Evolutionary conservation across 176 grass and related monocot species (phyloP).

Genomic region (Oryza nivara): DNA sequence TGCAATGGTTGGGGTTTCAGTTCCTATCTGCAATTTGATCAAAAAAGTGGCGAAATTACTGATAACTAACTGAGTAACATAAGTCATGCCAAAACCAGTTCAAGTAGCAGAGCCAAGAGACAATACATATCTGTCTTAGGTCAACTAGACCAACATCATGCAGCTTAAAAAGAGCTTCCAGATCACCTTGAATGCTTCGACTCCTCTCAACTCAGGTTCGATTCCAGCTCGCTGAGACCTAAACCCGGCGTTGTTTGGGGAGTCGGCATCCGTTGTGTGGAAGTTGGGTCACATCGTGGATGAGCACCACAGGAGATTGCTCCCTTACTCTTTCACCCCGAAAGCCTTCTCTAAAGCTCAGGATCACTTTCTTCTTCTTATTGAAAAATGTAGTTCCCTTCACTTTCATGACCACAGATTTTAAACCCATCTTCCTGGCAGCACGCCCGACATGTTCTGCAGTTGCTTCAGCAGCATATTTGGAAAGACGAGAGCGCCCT

Average conservation of each 20-base stretch:
- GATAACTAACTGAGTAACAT: background rate
- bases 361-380: slow-evolving; percentile 45
- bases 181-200: background rate
- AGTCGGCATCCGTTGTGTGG: slow-evolving; percentile 42
- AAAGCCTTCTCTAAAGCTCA: slow-evolving; percentile 49
- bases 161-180: background rate
- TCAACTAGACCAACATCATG: background rate
- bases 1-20: background rate
- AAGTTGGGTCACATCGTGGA: slow-evolving; percentile 48
- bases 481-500: slow-evolving; percentile 33
- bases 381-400: background rate
- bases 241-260: background rate
- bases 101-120: background rate
- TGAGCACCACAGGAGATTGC: slow-evolving; percentile 44
- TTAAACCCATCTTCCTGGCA: slow-evolving; percentile 48
- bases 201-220: background rate
- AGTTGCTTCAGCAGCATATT: slow-evolving; percentile 43
- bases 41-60: background rate
- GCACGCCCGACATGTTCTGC: slow-evolving; percentile 34
- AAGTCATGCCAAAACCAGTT: background rate
- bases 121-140: background rate
- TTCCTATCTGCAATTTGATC: background rate
- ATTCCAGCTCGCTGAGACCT: background rate
- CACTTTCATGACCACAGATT: background rate
- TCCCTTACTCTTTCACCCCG: slow-evolving; percentile 48